Evolutionary conservation across 257 asterid genomes (phyloP).

Genomic region (Osmanthus fragrans): DNA sequence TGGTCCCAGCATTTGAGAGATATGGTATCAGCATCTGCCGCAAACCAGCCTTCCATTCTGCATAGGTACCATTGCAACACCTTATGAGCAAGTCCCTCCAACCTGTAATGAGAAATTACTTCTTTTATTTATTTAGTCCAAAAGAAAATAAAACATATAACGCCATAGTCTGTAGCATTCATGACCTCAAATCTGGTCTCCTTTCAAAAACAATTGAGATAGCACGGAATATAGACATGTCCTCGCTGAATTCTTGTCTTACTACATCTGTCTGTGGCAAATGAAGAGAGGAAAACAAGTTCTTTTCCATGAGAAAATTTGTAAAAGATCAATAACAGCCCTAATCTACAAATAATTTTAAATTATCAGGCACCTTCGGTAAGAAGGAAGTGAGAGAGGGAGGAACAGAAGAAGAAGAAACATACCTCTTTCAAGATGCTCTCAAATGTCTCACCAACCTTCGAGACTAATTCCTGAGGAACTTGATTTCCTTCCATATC

Average conservation of each 20-base stretch:
- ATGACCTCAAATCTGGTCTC: constrained; percentile 85
- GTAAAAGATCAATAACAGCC: background rate
- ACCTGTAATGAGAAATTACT: constrained; percentile 41
- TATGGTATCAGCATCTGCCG: constrained; percentile 98
- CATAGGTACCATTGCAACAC: constrained; percentile 97
- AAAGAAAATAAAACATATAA: background rate
- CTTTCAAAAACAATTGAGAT: constrained; percentile 75
- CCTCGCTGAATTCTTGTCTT: constrained; percentile 72
- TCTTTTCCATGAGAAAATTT: background rate
- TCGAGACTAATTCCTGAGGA: constrained; percentile 81
- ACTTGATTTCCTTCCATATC: constrained; percentile 96
- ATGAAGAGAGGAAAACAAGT: constrained; percentile 2
- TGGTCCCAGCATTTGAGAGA: constrained; percentile 94
- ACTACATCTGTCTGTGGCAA: constrained; percentile 62
- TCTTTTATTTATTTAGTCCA: constrained; percentile 8
- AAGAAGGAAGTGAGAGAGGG: background rate
- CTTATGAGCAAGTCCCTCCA: constrained; percentile 78
- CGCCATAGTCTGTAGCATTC: background rate
- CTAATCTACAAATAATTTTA: background rate
- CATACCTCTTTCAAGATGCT: constrained; percentile 80
- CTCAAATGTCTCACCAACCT: constrained; percentile 86
- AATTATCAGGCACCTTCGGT: background rate
- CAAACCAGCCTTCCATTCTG: constrained; percentile 99
- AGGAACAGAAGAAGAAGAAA: background rate
- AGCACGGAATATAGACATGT: constrained; percentile 82